phyloP scores from a whole-genome alignment of 2,329 filamentous ascomycete genomes.

The Claviceps purpurea region DNA sequence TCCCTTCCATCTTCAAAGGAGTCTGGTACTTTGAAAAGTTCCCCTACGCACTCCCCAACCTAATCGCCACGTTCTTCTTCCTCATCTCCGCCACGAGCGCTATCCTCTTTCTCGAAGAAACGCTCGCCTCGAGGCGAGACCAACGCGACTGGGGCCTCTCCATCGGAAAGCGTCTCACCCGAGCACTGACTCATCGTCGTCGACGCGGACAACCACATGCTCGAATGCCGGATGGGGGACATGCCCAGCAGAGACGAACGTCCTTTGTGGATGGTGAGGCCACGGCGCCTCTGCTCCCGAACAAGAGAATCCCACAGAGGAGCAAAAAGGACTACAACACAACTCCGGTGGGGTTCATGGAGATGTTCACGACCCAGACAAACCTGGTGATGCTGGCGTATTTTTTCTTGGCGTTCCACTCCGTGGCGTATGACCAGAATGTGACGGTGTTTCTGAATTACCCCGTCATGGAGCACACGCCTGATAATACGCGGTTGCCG shows the following conservation, averaged over 20 bases:
- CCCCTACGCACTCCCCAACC: slow-evolving; percentile 74
- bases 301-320: slow-evolving; percentile 15
- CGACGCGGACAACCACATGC: too few species aligned
- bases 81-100: slow-evolving; percentile 62
- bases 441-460: slow-evolving; percentile 83
- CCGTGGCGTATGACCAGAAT: slow-evolving; percentile 73
- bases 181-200: slow-evolving; percentile 18
- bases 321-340: slow-evolving; percentile 8
- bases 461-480: slow-evolving; percentile 42
- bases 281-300: slow-evolving; percentile 39
- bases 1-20: slow-evolving; percentile 56
- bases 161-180: slow-evolving; percentile 53
- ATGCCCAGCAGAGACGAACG: slow-evolving; percentile 19
- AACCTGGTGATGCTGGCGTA: slow-evolving; percentile 65
- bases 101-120: slow-evolving; percentile 76
- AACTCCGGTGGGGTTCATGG: slow-evolving; percentile 29
- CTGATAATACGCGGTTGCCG: slow-evolving; percentile 49
- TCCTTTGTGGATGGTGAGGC: slow-evolving; percentile 44
- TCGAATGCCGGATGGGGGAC: not conserved
- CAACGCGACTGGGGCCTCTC: slow-evolving; percentile 61
- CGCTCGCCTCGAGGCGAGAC: slow-evolving; percentile 57
- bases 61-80: slow-evolving; percentile 66
- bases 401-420: slow-evolving; percentile 68
- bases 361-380: slow-evolving; percentile 65
- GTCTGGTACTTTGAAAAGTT: slow-evolving; percentile 57